Percentiles rank a stretch among this genome's conserved stretches.
These are phyloP conservation scores for Pseudoturritis turrita DNA, from an alignment of 345 rosid genomes.

Conservation along the genomic window DNA sequence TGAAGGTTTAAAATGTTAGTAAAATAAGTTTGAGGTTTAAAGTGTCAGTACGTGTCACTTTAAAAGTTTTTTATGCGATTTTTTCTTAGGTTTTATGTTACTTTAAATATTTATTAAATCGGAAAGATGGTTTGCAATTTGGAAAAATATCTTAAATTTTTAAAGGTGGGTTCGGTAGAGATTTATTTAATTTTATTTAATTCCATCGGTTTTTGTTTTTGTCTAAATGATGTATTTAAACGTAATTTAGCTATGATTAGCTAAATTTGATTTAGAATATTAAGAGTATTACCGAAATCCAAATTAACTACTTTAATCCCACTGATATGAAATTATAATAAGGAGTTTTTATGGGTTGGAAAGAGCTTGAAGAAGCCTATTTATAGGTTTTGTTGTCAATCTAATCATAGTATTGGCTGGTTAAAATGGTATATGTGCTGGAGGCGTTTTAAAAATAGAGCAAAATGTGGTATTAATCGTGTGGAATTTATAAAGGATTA, in stretches of 20 bases:
- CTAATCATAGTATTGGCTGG: neutral
- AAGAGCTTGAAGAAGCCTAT: neutral
- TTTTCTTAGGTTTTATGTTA: too few relatives aligned
- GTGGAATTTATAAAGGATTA: neutral
- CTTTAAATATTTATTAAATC: neutral
- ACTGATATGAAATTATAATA: neutral
- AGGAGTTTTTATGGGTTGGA: constrained; percentile 5
- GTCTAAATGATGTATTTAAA: neutral
- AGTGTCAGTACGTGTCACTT: too few relatives aligned
- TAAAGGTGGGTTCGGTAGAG: neutral
- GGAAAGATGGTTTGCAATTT: neutral
- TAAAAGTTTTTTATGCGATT: too few relatives aligned
- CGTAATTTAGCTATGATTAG: neutral
- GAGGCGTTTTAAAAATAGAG: neutral
- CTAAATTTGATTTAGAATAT: neutral
- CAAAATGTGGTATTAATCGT: neutral
- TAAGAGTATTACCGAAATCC: neutral
- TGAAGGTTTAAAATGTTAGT: too few relatives aligned
- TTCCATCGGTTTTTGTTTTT: too few relatives aligned
- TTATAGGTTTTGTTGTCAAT: neutral
- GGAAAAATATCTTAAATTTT: neutral
- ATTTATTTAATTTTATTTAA: too few relatives aligned
- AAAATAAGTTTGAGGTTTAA: neutral
- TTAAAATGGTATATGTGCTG: neutral
- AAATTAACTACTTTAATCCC: neutral